Evolutionary conservation across 306 rosid genomes (phyloP), one percentile per base, ranked within the genome.

Genomic region (Dalbergia cochinchinensis): DNA sequence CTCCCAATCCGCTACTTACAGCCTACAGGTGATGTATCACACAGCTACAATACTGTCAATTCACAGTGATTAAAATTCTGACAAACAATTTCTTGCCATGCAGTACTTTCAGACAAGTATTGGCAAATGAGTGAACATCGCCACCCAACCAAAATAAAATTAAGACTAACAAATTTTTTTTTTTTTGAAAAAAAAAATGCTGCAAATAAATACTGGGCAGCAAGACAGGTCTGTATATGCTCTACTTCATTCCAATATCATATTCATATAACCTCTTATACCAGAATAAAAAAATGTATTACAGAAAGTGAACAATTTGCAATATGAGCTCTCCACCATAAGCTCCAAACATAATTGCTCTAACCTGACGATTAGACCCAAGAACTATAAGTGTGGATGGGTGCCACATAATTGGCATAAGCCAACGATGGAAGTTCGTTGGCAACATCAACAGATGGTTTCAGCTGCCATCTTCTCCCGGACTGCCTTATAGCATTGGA

Each of bases 401-500:
- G 67, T 60, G 74, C 68, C 69, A 83, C 42, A 58, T 42, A 83
- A 83, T 39, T 72, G 66, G 63, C 50, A 76, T 37, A 72, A 71
- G n/a, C 76, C 66, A 67, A 45, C 4, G 44, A 83, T 20, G 18
- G 60, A 57, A 18, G 10, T 20, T 20, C 65, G 34, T 6, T 33
- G 61, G 61, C 33, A 85, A 59, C 86, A 81, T 86, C 74, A 90
- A 81, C 89, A 16, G 42, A 68, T 76, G 63, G 88, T 78, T 78
- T 80, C 88, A 18, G 63, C 65, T 19, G 45, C 58, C 58, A 51
- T 51, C 58, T 51, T 51, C 58, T 51, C 19, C 76, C 81, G 89
- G 76, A 91, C 78, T 69, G 94, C 91, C 86, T 90, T 91, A 88
- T 95, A 93, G 86, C 99, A 93, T 86, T 84, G 74, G 26, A 95